Conservation (phyloP, 805 yeast species). For the Candida boidinii region DNA sequence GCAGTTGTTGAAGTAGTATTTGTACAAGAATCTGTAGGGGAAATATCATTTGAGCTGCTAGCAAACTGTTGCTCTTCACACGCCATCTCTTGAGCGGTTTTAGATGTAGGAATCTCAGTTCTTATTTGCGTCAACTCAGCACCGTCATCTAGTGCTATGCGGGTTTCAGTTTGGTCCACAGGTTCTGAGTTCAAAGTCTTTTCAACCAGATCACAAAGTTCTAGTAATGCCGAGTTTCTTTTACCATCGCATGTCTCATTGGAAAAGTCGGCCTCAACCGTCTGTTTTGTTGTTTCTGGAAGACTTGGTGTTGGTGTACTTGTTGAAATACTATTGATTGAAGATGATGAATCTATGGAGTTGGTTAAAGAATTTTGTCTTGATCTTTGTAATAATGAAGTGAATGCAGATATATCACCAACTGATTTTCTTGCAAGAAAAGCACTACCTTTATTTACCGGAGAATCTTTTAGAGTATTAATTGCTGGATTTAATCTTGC, state of each 20-base stretch:
- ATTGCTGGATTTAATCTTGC: too few relatives aligned
- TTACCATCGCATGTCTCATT: slow-evolving; percentile 5
- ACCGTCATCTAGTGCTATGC: slow-evolving; percentile 5
- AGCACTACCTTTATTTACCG: too few relatives aligned
- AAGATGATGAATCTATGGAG: slow-evolving; percentile 21
- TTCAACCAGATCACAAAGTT: slow-evolving; percentile 13
- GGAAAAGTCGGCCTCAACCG: slow-evolving; percentile 12
- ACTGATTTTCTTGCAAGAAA: too few relatives aligned
- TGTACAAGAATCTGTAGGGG: too few relatives aligned
- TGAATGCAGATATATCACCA: neutral
- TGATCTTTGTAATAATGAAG: neutral
- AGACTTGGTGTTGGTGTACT: slow-evolving; percentile 4
- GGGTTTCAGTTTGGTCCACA: slow-evolving; percentile 5
- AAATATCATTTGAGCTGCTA: too few relatives aligned
- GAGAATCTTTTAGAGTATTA: too few relatives aligned
- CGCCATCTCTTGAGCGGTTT: too few relatives aligned
- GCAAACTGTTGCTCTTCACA: too few relatives aligned
- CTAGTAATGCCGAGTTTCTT: slow-evolving; percentile 11
- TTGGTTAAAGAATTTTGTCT: slow-evolving; percentile 10
- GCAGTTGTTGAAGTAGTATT: too few relatives aligned
- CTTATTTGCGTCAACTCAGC: too few relatives aligned
- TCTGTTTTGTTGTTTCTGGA: slow-evolving; percentile 14
- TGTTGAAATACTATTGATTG: slow-evolving; percentile 15
- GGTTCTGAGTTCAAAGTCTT: too few relatives aligned
- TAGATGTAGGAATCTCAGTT: too few relatives aligned